Evolutionary conservation across 345 rosid species (phyloP), one percentile per base, ranked within the genome.

Genomic region (Eucalyptus erythrocorys): DNA sequence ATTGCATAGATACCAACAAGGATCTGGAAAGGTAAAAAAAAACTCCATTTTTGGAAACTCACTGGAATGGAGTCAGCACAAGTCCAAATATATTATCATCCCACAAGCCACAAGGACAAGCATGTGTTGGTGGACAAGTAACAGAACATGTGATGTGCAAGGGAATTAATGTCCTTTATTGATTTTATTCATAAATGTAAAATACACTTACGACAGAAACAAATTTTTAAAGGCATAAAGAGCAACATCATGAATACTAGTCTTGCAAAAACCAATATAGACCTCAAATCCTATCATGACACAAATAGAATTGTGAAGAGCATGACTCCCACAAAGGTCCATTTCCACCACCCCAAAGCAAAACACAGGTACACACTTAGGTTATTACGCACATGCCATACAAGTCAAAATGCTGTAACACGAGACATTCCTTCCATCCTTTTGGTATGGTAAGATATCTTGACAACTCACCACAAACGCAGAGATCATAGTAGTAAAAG

Each of bases 401-500:
- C 81, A 71, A 32, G 13, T 45, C 43, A 71, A 71, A 71, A 66
- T 48, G 40, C 55, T 40, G 13, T 48, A 30, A 48, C 82, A 40
- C 34, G 14, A 68, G 43, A 68, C 80, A 66, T 71, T 21, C 45
- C 45, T 71, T 22, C 82, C 82, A 76, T 76, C 40, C 82, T 76
- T 76, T 43, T 10, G 47, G 64, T 24, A 48, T 86, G 82, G 37
- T 88, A 40, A 81, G 55, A 87, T 57, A 19, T 53, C 68, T 32
- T 30, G 16, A 9, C 48, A 53, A 88, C 98, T 93, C 89, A 98
- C 99, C 93, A 94, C 87, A 94, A 97, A 98, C 40, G 99, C 99
- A 90, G 98, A 95, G 91, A 95, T 95, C 86, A 98, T 94, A 55
- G 99, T 98, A 48, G 98, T 93, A 76, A 98, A 92, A 88, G 98